These are phyloP conservation scores for Clarireedia homoeocarpa DNA, from an alignment of 2,329 filamentous ascomycete genomes.

Conservation along the genomic window DNA sequence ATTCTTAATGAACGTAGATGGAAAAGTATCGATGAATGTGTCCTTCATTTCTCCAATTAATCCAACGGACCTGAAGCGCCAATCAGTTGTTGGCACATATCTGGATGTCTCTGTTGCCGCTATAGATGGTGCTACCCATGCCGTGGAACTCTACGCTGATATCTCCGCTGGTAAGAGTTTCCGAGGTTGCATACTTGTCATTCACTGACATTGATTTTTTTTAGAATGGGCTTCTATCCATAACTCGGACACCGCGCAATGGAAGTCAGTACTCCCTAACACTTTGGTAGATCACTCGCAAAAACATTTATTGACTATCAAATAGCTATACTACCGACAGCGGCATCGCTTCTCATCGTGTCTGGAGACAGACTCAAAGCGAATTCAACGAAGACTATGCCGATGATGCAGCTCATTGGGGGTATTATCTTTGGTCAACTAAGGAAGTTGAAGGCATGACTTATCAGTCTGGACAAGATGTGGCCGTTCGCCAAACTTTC, in stretches of 20 bases:
- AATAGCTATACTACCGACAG: constrained; percentile 19
- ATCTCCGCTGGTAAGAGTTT: constrained; percentile 53
- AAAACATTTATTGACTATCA: constrained; percentile 50
- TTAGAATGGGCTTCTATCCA: constrained; percentile 66
- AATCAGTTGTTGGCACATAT: constrained; percentile 66
- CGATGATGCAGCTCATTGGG: constrained; percentile 62
- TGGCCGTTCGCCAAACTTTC: constrained; percentile 57
- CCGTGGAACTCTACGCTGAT: constrained; percentile 65
- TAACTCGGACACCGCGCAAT: constrained; percentile 45
- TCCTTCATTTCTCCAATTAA: constrained; percentile 68
- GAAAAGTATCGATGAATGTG: constrained; percentile 55
- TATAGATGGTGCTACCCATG: constrained; percentile 52
- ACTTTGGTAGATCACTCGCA: constrained; percentile 33
- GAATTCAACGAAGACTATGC: constrained; percentile 26
- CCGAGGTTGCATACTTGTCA: not conserved
- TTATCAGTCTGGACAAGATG: constrained; percentile 63
- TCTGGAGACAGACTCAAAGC: constrained; percentile 20
- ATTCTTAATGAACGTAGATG: constrained; percentile 58
- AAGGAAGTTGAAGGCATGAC: constrained; percentile 47
- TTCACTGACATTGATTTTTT: not conserved
- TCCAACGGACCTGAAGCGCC: constrained; percentile 55
- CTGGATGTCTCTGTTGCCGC: constrained; percentile 55
- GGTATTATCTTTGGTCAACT: constrained; percentile 68
- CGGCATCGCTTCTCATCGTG: constrained; percentile 20
- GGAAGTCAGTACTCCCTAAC: constrained; percentile 50